These are phyloP conservation scores for Ceratocystiopsis sp. DNA, from an alignment of 2,329 filamentous ascomycete genomes.

Conservation along the genomic window DNA sequence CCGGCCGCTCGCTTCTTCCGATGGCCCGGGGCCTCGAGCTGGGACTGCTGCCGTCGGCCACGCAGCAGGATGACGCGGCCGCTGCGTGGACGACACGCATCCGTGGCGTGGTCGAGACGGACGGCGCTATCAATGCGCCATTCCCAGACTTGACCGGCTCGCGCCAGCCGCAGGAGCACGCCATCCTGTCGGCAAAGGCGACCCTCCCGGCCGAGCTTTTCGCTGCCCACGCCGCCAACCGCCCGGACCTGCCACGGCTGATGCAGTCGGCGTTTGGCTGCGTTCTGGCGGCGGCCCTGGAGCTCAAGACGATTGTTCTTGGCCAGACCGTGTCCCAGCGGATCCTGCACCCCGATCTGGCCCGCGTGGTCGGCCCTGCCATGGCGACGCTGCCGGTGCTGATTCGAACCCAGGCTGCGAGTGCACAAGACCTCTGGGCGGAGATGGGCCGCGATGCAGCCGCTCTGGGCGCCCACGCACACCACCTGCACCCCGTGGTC, in stretches of 20 bases:
- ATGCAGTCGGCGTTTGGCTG: constrained; percentile 13
- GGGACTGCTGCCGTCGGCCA: constrained; percentile 9
- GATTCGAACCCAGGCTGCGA: constrained; percentile 6
- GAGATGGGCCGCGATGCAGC: constrained; percentile 7
- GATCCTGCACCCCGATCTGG: constrained; percentile 11
- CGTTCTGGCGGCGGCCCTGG: constrained; percentile 10
- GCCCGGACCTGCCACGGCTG: constrained; percentile 4
- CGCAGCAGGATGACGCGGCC: constrained; percentile 9
- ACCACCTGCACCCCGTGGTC: constrained; percentile 11
- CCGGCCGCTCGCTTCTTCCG: not conserved
- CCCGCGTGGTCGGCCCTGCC: constrained; percentile 11
- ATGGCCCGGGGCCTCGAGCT: constrained; percentile 10
- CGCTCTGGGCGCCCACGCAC: constrained; percentile 3
- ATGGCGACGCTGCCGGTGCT: constrained; percentile 11
- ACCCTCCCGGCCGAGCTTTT: not conserved
- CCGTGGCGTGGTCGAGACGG: constrained; percentile 2
- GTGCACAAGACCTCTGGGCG: constrained; percentile 7
- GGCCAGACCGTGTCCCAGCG: constrained; percentile 12
- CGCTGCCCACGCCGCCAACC: not conserved
- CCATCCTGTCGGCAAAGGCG: constrained; percentile 4
- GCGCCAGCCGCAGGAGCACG: constrained; percentile 8
- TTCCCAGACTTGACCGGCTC: constrained; percentile 13
- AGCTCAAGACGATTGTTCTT: constrained; percentile 11
- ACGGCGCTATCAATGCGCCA: constrained; percentile 10
- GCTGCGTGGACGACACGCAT: constrained; percentile 9